Evolutionary conservation across 495 filamentous ascomycete genomes (phyloP), one percentile per base, ranked within the genome.

Genomic region (Aspergillus incahuasiensis): DNA sequence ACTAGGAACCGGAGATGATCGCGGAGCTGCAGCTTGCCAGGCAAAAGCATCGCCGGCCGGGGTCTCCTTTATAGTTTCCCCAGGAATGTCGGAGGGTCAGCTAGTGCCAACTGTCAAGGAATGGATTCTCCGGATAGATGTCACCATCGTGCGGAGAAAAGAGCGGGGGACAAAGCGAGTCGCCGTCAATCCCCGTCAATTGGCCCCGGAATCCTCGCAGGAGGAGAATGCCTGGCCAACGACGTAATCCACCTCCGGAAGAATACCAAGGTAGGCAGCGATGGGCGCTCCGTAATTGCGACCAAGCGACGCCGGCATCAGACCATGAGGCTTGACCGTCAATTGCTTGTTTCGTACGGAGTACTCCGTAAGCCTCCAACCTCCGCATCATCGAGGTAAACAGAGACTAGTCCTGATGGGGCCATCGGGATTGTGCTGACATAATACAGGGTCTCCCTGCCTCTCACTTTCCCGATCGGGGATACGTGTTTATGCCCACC

Each of bases 401-500:
- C 8, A 40, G 5, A 40, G 38, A 18, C 43, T 46, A 18, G 24
- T 9, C 24, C 25, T 3, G n/a, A 35, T 48, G 5, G 15, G 38
- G 5, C 1, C n/a, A n/a, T n/a, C n/a, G n/a, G n/a, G n/a, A n/a
- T n/a, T n/a, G n/a, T n/a, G 38, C 15, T 58, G 16, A 58, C 35
- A 34, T 44, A 48, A 35, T 12, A 35, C 32, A 34, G 24, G 15
- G 6, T 11, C 28, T 40, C 13, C 34, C 21, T 50, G 50, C 57
- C 60, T 56, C 13, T 41, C 54, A 50, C 56, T 52, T 65, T 63
- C 68, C 64, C 50, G 56, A 69, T 71, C 47, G 62, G 70, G 69
- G 44, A 69, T 60, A 63, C 57, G 68, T 71, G 71, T 73, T 73
- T 72, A 72, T 59, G 55, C 56, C 47, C 41, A 53, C 24, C 40